These are phyloP conservation scores for Sugiyamaella novakii DNA, from an alignment of 1,139 yeast species.

Conservation along the genomic window DNA sequence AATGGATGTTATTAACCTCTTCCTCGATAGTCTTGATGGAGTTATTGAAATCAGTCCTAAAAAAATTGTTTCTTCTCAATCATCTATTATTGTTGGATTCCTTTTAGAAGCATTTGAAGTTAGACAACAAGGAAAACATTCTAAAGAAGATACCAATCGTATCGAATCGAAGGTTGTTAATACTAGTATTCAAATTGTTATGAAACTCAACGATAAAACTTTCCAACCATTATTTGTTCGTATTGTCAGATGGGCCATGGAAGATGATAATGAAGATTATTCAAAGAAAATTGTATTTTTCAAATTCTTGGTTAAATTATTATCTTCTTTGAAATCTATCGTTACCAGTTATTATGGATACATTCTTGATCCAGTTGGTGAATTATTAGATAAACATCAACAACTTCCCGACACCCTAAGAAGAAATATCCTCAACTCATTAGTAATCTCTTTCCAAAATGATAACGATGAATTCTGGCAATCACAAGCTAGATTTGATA, in stretches of 20 bases:
- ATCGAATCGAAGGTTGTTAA: constrained; percentile 76
- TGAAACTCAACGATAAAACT: constrained; percentile 89
- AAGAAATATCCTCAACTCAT: constrained; percentile 69
- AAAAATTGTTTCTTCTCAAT: constrained; percentile 69
- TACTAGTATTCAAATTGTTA: constrained; percentile 73
- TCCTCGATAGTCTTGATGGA: constrained; percentile 63
- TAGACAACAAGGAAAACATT: constrained; percentile 57
- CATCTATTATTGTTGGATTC: constrained; percentile 71
- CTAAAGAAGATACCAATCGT: constrained; percentile 73
- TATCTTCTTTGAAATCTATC: constrained; percentile 80
- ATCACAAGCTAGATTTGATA: constrained; percentile 78
- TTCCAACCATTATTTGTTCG: constrained; percentile 91
- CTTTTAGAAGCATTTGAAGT: constrained; percentile 68
- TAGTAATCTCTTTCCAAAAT: constrained; percentile 77
- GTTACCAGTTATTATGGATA: constrained; percentile 88
- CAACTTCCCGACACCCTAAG: constrained; percentile 52
- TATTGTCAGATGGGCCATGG: constrained; percentile 90
- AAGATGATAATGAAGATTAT: constrained; percentile 62
- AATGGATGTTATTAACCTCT: constrained; percentile 63
- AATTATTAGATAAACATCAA: constrained; percentile 21
- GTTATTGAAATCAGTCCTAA: constrained; percentile 70
- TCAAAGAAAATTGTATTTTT: constrained; percentile 61
- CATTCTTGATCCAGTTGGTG: constrained; percentile 65
- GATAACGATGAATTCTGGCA: constrained; percentile 97
- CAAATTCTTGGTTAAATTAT: constrained; percentile 82